phyloP scores from a whole-genome alignment of 306 rosid species.

The Amphicarpaea edgeworthii region DNA sequence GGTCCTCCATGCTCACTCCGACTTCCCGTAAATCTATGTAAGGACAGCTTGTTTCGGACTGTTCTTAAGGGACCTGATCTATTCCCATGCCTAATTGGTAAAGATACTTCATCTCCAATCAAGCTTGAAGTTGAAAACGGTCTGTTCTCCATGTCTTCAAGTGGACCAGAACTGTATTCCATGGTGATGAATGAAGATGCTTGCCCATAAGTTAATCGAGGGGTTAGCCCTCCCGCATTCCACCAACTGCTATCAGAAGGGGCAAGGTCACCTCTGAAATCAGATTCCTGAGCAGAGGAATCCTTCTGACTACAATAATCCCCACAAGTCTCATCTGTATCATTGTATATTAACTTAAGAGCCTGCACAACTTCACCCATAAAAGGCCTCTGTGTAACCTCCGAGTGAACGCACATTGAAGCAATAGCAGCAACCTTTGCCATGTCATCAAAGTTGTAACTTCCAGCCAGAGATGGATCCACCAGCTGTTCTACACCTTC shows the following conservation, averaged over 20 bases:
- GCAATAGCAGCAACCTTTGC: slow-evolving; percentile 98
- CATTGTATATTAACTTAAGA: slow-evolving; percentile 88
- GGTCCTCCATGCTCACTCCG: slow-evolving; percentile 90
- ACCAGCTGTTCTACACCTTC: slow-evolving; percentile 94
- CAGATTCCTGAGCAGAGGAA: slow-evolving; percentile 87
- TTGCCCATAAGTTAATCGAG: slow-evolving; percentile 78
- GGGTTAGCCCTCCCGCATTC: slow-evolving; percentile 87
- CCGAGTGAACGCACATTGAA: slow-evolving; percentile 92
- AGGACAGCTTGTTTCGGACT: slow-evolving; percentile 72
- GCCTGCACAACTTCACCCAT: slow-evolving; percentile 99
- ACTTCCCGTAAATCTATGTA: slow-evolving; percentile 79
- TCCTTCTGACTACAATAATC: slow-evolving; percentile 85
- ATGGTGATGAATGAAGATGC: slow-evolving; percentile 89
- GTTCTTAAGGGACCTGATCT: slow-evolving; percentile 94
- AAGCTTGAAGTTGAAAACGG: slow-evolving; percentile 85
- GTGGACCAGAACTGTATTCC: slow-evolving; percentile 97
- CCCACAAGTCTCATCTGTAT: slow-evolving; percentile 79
- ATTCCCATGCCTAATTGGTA: slow-evolving; percentile 87
- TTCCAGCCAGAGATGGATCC: slow-evolving; percentile 83
- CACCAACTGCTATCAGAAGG: slow-evolving; percentile 97
- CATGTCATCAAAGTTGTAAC: slow-evolving; percentile 86
- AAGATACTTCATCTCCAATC: slow-evolving; percentile 71
- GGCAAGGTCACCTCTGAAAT: slow-evolving; percentile 75
- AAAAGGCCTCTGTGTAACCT: slow-evolving; percentile 92
- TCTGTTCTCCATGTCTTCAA: slow-evolving; percentile 88